These are phyloP conservation scores for Trametes cubensis DNA, from an alignment of 768 basidiomycete species.

Conservation along the genomic window DNA sequence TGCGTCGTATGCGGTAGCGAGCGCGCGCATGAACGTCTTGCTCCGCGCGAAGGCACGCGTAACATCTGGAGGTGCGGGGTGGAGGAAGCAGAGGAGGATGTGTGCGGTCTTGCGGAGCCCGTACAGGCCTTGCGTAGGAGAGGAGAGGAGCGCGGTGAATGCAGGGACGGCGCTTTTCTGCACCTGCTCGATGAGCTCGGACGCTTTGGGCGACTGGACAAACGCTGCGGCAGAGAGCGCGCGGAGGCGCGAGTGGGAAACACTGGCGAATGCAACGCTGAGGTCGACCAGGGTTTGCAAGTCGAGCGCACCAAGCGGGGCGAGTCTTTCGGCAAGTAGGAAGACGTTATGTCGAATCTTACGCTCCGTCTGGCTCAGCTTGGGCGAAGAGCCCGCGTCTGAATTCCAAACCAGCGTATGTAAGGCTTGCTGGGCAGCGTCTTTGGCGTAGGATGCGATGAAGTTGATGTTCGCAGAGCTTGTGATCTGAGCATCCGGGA, in stretches of 20 bases:
- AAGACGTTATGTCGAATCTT: constrained; percentile 53
- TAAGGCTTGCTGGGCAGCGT: constrained; percentile 54
- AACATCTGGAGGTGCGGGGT: constrained; percentile 50
- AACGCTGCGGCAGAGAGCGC: constrained; percentile 47
- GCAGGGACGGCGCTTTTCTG: constrained; percentile 56
- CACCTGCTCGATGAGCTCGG: constrained; percentile 38
- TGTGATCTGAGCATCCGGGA: constrained; percentile 52
- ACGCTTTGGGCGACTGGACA: constrained; percentile 31
- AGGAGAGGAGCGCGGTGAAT: constrained; percentile 52
- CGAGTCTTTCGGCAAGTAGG: constrained; percentile 59
- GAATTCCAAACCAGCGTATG: constrained; percentile 60
- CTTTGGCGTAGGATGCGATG: constrained; percentile 58
- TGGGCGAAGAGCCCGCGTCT: constrained; percentile 24
- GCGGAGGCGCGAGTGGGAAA: constrained; percentile 47
- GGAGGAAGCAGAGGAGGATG: constrained; percentile 57
- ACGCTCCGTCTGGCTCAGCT: constrained; percentile 43
- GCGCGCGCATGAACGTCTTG: constrained; percentile 54
- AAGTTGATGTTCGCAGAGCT: constrained; percentile 50
- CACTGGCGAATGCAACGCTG: constrained; percentile 54
- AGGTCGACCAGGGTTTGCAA: constrained; percentile 64
- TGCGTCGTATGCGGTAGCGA: constrained; percentile 62
- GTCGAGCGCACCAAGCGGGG: constrained; percentile 45
- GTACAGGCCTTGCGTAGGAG: constrained; percentile 55
- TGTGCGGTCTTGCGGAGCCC: constrained; percentile 64
- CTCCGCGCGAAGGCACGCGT: constrained; percentile 54